Evolutionary conservation across 1,284 basidiomycete genomes (phyloP).

Genomic region (Cutaneotrichosporon sp.): DNA sequence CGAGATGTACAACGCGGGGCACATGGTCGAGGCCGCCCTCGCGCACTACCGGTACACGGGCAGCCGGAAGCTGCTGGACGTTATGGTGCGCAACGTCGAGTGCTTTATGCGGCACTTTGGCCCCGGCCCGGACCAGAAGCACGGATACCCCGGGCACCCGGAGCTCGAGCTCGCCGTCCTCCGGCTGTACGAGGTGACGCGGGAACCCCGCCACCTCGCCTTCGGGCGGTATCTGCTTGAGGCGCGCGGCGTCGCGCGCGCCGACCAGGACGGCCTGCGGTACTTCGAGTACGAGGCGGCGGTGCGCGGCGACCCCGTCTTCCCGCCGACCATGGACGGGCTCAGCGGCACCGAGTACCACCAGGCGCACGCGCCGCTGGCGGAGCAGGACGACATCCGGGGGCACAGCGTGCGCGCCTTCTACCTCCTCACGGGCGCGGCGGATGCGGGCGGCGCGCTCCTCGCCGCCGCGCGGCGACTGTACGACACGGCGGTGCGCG

Average conservation of each 20-base stretch:
- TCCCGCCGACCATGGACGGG: constrained; percentile 17
- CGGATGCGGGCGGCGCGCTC: constrained; percentile 35
- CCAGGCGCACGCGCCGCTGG: constrained; percentile 35
- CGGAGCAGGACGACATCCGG: constrained; percentile 33
- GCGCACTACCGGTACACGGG: no score
- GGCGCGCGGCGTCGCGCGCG: constrained; percentile 30
- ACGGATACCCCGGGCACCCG: constrained; percentile 43
- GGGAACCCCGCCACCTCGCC: constrained; percentile 30
- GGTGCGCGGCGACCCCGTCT: constrained; percentile 21
- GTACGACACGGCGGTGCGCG: constrained; percentile 25
- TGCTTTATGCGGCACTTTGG: constrained; percentile 35
- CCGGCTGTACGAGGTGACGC: constrained; percentile 36
- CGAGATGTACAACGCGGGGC: no score
- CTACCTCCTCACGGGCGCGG: constrained; percentile 38
- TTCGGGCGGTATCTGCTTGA: constrained; percentile 36
- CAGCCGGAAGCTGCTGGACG: constrained; percentile 42
- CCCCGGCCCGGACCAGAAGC: constrained; percentile 26
- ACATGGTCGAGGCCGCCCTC: no score
- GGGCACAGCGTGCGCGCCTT: constrained; percentile 39
- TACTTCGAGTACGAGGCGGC: constrained; percentile 37
- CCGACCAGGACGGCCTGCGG: constrained; percentile 26
- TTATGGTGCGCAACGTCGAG: no score
- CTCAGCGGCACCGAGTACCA: constrained; percentile 27
- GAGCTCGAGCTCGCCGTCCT: constrained; percentile 43
- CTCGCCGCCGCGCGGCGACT: constrained; percentile 32